Evolutionary conservation across 257 asterid species (phyloP).

Genomic region (Anisodus acutangulus): DNA sequence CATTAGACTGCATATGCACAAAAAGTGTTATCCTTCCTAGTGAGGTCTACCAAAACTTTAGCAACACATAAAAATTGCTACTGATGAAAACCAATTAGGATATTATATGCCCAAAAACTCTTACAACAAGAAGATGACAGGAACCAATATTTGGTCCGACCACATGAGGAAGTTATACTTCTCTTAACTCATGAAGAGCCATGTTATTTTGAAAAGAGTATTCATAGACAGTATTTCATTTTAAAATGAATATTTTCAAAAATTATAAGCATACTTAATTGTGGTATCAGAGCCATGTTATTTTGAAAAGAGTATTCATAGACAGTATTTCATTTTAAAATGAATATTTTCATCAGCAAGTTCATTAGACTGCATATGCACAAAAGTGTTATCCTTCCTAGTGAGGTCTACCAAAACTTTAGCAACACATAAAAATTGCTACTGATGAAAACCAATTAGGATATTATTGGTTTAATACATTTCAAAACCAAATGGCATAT

Average conservation of each 20-base stretch:
- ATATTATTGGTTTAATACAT: constrained; percentile 6
- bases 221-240: too few relatives aligned
- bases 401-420: background rate
- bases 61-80: background rate
- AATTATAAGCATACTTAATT: too few relatives aligned
- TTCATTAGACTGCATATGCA: constrained; percentile 16
- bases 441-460: background rate
- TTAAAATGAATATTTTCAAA: too few relatives aligned
- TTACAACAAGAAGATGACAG: too few relatives aligned
- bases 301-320: too few relatives aligned
- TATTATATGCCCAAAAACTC: background rate
- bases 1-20: constrained; percentile 7
- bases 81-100: background rate
- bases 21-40: background rate
- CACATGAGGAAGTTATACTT: too few relatives aligned
- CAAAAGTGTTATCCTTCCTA: background rate
- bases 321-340: too few relatives aligned
- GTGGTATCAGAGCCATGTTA: too few relatives aligned
- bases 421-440: background rate
- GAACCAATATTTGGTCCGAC: too few relatives aligned
- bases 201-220: too few relatives aligned
- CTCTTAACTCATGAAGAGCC: too few relatives aligned
- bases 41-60: background rate
- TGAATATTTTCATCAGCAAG: background rate
- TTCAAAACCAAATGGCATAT: constrained; percentile 14